Base-by-base conservation (phyloP, 208 protist genomes). In the Trypanosoma cruzi region DNA sequence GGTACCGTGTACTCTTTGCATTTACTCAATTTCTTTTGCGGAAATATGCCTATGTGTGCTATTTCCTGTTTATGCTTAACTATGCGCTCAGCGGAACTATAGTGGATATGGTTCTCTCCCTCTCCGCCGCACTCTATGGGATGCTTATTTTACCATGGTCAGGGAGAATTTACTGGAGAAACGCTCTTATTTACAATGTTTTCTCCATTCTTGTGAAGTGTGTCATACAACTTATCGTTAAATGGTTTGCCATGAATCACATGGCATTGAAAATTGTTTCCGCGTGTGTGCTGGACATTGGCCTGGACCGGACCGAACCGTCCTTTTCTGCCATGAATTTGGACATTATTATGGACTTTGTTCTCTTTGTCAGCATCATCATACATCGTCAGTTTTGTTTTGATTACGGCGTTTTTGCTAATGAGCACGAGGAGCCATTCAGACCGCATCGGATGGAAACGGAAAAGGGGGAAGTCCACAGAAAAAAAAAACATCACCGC, bases 121-220 rank as follows among this genome's bases (percentile, higher is more conserved):
- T 86, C 14, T 69, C 68, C 0, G 58, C 58, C 20, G 48, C 81
- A 16, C 54, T 73, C 8, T 82, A 81, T 71, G 72, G 54, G 16
- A 71, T 82, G 53, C 54, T 80, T 61, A 71, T 54, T 31, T 68
- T 73, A 4, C 84, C 84, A 0, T 84, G 79, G 84, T 72, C 80
- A 29, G 72, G 66, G 29, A 40, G 37, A 36, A 40, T 36, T 37
- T 86, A 77, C 69, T 81, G 73, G 58, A 32, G 70, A 3, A 42
- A 36, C 24, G 54, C 64, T 24, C 64, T 78, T 14, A 16, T 75
- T 31, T 74, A 62, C 56, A 61, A 63, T 29, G 73, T 72, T 28
- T n/a, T 66, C 0, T 70, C 64, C 24, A 66, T 84, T 16, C 32
- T 83, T 24, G 48, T 31, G 13, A 89, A 89, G 62, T 65, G 73